Evolutionary conservation across 371 early-diverging fungal genomes (phyloP), one percentile per base, ranked within the genome.

Genomic region (Mortierella sp.): DNA sequence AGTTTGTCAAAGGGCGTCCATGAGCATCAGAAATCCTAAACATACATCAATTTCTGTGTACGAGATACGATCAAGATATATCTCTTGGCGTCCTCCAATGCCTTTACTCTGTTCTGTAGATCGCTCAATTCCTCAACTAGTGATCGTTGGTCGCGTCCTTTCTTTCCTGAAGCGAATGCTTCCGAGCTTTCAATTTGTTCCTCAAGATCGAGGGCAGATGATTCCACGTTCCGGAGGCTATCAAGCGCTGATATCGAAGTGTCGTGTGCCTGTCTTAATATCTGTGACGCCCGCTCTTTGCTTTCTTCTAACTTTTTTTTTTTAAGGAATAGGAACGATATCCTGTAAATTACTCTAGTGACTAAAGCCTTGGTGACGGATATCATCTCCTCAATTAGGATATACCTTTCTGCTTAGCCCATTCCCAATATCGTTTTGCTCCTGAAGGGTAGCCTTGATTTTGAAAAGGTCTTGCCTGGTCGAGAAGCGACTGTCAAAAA

Each of bases 111-210:
- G n/a, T 28, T 67, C 66, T 75, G 71, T 8, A 80, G 63, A 13
- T 65, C 75, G 15, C 58, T 47, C 19, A 80, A 59, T n/a, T 74
- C 81, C 47, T 80, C 81, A 32, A 80, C 55, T 48, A 80, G 24
- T 13, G 81, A 72, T 2, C 72, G 68, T 40, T 80, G 81, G 36
- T 75, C 69, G 21, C 69, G 67, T 32, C 63, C 74, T 63, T 61
- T 71, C 52, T 71, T 70, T 52, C 71, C 75, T 11, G 69, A 59
- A 24, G 69, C 75, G 36, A 80, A 80, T 9, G 81, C 58, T 45
- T 80, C 76, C 3, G 81, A 74, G 21, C 58, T 63, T 36, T 71
- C 76, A 19, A 80, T 71, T 38, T 80, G 81, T 28, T 72, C 81
- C 43, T 80, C 81, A 21, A 80, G 58, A 52, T 71, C 76, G 32